Conservation (phyloP, 139 green algal species). For the Microglena sp. region DNA sequence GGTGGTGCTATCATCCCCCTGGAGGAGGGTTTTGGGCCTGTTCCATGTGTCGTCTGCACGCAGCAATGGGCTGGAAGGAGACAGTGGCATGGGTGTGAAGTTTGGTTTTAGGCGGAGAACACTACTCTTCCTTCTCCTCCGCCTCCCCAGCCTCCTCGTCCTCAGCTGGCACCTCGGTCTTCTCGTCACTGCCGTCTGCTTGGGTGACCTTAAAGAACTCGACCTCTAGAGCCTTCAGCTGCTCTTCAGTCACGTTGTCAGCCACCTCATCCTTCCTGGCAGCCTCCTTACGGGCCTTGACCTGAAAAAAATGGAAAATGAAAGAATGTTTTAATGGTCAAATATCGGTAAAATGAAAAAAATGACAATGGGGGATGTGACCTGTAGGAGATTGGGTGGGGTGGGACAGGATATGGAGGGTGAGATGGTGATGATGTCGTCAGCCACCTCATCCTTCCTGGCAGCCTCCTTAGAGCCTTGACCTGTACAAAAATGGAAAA, state of each 20-base stretch:
- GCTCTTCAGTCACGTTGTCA: slow-evolving; percentile 49
- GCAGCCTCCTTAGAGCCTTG: slow-evolving; percentile 64
- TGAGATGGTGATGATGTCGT: slow-evolving; percentile 25
- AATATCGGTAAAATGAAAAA: background rate
- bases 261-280: slow-evolving; percentile 45
- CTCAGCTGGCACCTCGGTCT: background rate
- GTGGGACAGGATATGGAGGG: background rate
- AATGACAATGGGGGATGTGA: no score
- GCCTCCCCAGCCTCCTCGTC: background rate
- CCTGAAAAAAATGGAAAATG: background rate
- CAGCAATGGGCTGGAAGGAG: background rate
- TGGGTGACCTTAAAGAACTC: slow-evolving; percentile 36
- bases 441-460: slow-evolving; percentile 43
- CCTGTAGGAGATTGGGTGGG: background rate
- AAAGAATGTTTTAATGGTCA: background rate
- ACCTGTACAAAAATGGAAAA: slow-evolving; percentile 6
- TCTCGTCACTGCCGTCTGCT: background rate
- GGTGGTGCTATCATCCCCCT: no score
- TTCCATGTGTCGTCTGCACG: no score
- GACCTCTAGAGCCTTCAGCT: slow-evolving; percentile 48
- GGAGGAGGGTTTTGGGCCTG: no score
- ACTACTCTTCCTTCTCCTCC: background rate
- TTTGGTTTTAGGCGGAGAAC: background rate
- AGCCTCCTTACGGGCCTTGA: slow-evolving; percentile 65
- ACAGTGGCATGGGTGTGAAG: background rate